phyloP scores from a whole-genome alignment of 768 basidiomycete genomes.

The Paxillus ammoniavirescens region DNA sequence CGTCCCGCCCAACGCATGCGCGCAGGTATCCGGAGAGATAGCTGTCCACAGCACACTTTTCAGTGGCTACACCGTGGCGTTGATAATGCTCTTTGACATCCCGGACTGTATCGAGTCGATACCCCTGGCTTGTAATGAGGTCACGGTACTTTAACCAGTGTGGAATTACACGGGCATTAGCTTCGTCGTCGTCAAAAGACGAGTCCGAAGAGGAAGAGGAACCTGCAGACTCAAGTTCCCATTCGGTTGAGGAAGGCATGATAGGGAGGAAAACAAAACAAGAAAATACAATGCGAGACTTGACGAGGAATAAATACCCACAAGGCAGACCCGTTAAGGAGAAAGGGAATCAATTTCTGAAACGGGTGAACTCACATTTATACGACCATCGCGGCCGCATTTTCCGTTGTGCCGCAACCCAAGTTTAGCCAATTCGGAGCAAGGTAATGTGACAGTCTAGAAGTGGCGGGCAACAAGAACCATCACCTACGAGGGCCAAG shows the following conservation, averaged over 20 bases:
- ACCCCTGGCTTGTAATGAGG: constrained; percentile 49
- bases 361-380: background rate
- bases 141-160: constrained; percentile 58
- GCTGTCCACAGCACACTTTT: constrained; percentile 9
- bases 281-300: constrained; percentile 21
- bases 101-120: constrained; percentile 64
- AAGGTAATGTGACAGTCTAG: background rate
- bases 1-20: constrained; percentile 37
- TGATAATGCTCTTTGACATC: constrained; percentile 64
- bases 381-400: background rate
- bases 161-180: constrained; percentile 58
- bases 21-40: constrained; percentile 34
- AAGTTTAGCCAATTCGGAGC: background rate
- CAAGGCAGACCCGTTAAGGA: background rate
- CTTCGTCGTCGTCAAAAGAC: constrained; percentile 50
- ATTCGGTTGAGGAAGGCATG: constrained; percentile 67
- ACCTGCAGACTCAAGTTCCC: constrained; percentile 20
- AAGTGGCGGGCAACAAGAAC: too few species aligned
- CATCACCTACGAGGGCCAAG: too few species aligned
- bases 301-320: constrained; percentile 12
- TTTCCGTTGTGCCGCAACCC: background rate
- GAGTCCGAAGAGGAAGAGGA: constrained; percentile 47
- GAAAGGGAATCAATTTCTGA: constrained; percentile 5
- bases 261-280: constrained; percentile 44
- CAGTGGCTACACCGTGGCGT: constrained; percentile 21